These are phyloP conservation scores for Vitis amurensis DNA, from an alignment of 164 flowering plant genomes.

Conservation along the genomic window DNA sequence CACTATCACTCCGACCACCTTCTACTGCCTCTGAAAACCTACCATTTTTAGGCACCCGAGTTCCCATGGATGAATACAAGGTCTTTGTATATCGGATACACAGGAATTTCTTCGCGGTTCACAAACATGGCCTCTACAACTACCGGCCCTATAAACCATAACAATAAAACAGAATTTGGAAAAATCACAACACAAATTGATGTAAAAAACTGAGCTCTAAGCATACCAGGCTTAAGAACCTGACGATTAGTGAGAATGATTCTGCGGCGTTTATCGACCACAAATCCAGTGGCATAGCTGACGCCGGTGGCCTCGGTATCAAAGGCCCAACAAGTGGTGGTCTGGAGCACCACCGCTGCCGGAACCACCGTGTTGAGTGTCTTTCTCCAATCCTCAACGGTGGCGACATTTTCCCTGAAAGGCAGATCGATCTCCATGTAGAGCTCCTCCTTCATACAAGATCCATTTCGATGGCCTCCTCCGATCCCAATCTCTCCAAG, in stretches of 20 bases:
- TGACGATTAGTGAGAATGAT: slow-evolving; percentile 97
- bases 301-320: slow-evolving; percentile 90
- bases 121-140: slow-evolving; percentile 96
- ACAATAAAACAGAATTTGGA: background rate
- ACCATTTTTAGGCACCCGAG: too few relatives aligned
- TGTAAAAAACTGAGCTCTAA: background rate
- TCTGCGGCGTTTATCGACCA: slow-evolving; percentile 84
- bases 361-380: slow-evolving; percentile 83
- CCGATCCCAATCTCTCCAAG: slow-evolving; percentile 62
- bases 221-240: slow-evolving; percentile 85
- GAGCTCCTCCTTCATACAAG: slow-evolving; percentile 57
- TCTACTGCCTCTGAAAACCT: too few relatives aligned
- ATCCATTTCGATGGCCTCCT: slow-evolving; percentile 28
- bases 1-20: too few relatives aligned
- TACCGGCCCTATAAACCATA: slow-evolving; percentile 63
- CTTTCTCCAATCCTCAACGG: slow-evolving; percentile 87
- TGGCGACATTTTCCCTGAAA: slow-evolving; percentile 51
- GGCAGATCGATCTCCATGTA: slow-evolving; percentile 91
- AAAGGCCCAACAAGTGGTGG: slow-evolving; percentile 82
- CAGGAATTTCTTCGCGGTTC: slow-evolving; percentile 85
- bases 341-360: slow-evolving; percentile 87
- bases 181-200: background rate
- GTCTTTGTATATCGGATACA: slow-evolving; percentile 79
- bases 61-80: slow-evolving; percentile 39
- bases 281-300: slow-evolving; percentile 88